phyloP scores from a whole-genome alignment of 148 eudicot species.

The Tetragonia tetragonoides region DNA sequence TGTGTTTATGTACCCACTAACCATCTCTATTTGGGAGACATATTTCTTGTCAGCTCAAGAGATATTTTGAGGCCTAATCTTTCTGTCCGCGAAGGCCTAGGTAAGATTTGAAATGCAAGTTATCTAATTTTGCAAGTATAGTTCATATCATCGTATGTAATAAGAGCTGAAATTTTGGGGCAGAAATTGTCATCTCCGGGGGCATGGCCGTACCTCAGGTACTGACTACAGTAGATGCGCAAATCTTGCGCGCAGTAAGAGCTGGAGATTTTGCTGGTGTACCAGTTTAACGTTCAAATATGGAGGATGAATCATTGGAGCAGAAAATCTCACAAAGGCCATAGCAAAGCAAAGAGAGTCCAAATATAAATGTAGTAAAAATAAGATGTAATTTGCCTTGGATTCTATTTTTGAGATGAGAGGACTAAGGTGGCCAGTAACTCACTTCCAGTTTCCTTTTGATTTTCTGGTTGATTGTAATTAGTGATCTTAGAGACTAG shows the following conservation, averaged over 20 bases:
- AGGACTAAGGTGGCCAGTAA: background rate
- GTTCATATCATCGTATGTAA: background rate
- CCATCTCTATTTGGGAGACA: constrained; percentile 79
- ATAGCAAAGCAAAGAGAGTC: constrained; percentile 5
- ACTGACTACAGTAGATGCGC: constrained; percentile 48
- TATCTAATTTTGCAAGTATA: background rate
- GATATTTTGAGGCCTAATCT: constrained; percentile 79
- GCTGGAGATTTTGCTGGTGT: constrained; percentile 41
- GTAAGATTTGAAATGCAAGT: constrained; percentile 24
- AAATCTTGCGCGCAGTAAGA: constrained; percentile 36
- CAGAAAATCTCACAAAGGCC: background rate
- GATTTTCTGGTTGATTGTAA: constrained; percentile 16
- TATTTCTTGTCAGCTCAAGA: constrained; percentile 64
- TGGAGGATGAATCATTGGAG: background rate
- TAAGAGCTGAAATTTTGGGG: constrained; percentile 8
- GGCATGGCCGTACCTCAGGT: constrained; percentile 79
- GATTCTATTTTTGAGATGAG: background rate
- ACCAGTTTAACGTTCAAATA: constrained; percentile 29
- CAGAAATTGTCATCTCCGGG: constrained; percentile 89
- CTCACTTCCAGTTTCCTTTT: background rate
- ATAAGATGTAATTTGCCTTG: constrained; percentile 3
- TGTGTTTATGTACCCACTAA: constrained; percentile 80
- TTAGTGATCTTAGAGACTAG: constrained; percentile 9
- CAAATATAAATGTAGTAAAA: constrained; percentile 7
- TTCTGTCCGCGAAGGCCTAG: constrained; percentile 83